A percentile compares a stretch with the other conserved stretches of the same genome.
Conservation (phyloP, 1,284 basidiomycete species). For the Papiliotrema fonsecae region DNA sequence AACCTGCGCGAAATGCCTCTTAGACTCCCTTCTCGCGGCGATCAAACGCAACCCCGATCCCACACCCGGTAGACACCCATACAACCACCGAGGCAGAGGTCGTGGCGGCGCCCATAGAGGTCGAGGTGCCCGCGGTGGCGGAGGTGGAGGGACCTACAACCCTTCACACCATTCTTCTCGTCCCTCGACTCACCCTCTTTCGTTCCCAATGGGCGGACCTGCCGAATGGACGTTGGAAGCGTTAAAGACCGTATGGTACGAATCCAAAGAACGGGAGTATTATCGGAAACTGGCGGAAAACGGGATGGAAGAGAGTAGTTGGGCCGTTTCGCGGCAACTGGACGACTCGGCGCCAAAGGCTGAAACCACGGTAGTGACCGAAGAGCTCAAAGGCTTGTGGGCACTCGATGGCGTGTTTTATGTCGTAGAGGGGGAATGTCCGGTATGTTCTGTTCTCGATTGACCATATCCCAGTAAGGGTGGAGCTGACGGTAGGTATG, state of each 20-base stretch:
- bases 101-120: slow-evolving; percentile 14
- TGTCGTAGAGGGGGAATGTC: slow-evolving; percentile 46
- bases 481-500: slow-evolving; percentile 23
- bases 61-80: slow-evolving; percentile 13
- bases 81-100: slow-evolving; percentile 8
- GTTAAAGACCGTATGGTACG: slow-evolving; percentile 8
- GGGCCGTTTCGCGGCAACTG: slow-evolving; percentile 11
- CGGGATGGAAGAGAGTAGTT: slow-evolving; percentile 6
- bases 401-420: slow-evolving; percentile 18
- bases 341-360: slow-evolving; percentile 7
- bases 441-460: slow-evolving; percentile 23
- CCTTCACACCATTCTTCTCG: not conserved
- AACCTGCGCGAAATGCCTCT: slow-evolving; percentile 39
- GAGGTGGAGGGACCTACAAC: not conserved
- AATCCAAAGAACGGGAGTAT: not conserved
- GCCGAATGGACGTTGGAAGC: slow-evolving; percentile 25
- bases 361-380: slow-evolving; percentile 14
- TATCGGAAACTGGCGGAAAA: not conserved
- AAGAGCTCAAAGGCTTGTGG: slow-evolving; percentile 36
- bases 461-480: too few species aligned
- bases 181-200: not conserved
- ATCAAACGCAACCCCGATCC: slow-evolving; percentile 35
- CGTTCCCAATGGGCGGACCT: slow-evolving; percentile 10
- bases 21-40: slow-evolving; percentile 32
- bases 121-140: not conserved